These are phyloP conservation scores for Medicago truncatula DNA, from an alignment of 306 rosid species.

Conservation along the genomic window MtrunA17r5.0-ANR NC_053046.1:10465501-10466000, in stretches of 20 bases:
- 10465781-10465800: constrained; percentile 82
- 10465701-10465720: constrained; percentile 86
- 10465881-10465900: too few relatives aligned
- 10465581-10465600: constrained; percentile 50
- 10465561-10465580: constrained; percentile 49
- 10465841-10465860: too few relatives aligned
- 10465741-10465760: constrained; percentile 75
- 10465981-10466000: too few relatives aligned
- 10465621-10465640: constrained; percentile 54
- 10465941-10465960: too few relatives aligned
- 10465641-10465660: constrained; percentile 51
- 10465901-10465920: too few relatives aligned
- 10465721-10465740: constrained; percentile 82
- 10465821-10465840: constrained; percentile 7
- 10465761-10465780: constrained; percentile 53
- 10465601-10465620: constrained; percentile 45
- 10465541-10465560: neutral
- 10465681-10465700: constrained; percentile 64
- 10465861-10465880: too few relatives aligned
- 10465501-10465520: constrained; percentile 20
- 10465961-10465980: too few relatives aligned
- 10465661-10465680: constrained; percentile 63
- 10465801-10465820: constrained; percentile 44
- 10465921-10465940: too few relatives aligned
- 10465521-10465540: constrained; percentile 3